Evolutionary conservation across 148 eudicot species (phyloP), one percentile per base, ranked within the genome.

Genomic region (Spergularia marina): DNA sequence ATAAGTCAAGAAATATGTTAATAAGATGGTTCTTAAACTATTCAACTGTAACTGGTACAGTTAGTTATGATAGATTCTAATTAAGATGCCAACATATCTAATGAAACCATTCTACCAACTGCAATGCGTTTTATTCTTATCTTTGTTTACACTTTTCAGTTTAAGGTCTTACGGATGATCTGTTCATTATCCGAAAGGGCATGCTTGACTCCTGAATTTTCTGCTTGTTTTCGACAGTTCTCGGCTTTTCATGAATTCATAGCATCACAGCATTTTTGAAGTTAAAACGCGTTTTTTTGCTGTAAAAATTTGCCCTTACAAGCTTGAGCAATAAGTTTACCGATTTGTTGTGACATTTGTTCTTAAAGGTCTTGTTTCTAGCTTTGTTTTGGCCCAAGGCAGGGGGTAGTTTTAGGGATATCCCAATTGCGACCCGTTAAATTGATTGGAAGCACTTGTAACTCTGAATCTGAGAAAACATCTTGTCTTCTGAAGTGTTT

Each of bases 101-200:
- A 60, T 1, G 6, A 12, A 53, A 34, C 7, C 23, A 17, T 47
- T 60, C 56, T 3, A 44, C 79, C 51, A 9, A 51, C 49, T 77
- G 36, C 16, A 1, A 20, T 44, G 21, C 20, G 14, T 54, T 39
- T 16, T 40, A 30, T 2, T 53, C 34, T 54, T 36, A 11, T 66
- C 12, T 12, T 30, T 7, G 18, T 16, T 15, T 23, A 15, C n/a
- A 56, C 51, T 53, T 57, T n/a, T 58, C 68, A 59, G 17, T 18
- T 10, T 16, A 58, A 60, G 12, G 80, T 25, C 25, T 55, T 70
- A 10, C 10, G 41, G 73, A 71, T 77, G 66, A 71, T 77, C 65
- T 30, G 73, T 20, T 60, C 58, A 36, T 53, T 59, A 40, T 36
- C 25, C 65, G 4, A 52, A 61, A 34, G 12, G 3, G 39, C 9